Percentiles rank a stretch among this genome's conserved stretches.
Conservation (phyloP, 139 green algal genomes). For the Zygnema cylindricum region DNA sequence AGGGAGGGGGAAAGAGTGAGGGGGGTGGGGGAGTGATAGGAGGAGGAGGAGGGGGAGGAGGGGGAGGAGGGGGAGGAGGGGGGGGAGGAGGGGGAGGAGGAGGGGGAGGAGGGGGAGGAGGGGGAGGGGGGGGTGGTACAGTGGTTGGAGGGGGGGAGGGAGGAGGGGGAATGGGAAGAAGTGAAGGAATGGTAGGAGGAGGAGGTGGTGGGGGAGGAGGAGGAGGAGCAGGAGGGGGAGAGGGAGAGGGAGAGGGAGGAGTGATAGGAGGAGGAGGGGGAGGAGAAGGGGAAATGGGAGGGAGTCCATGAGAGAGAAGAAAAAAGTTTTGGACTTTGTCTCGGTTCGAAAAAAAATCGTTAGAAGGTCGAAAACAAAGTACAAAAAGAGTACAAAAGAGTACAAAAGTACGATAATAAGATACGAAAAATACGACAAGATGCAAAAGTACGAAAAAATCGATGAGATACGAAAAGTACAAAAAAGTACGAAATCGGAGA, state of each 20-base stretch:
- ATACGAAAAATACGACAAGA: too few species aligned
- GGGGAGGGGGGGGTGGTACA: not conserved
- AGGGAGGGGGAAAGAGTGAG: not conserved
- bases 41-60: not conserved
- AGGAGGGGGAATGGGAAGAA: too few species aligned
- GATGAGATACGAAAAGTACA: too few species aligned
- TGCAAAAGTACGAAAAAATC: too few species aligned
- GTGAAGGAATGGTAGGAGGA: not conserved
- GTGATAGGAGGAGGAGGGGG: slow-evolving; percentile 7
- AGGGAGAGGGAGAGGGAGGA: slow-evolving; percentile 11
- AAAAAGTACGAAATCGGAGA: too few species aligned
- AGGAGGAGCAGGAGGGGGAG: slow-evolving; percentile 21
- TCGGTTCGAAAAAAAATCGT: too few species aligned
- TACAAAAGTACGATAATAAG: too few species aligned
- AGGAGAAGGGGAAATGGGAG: not conserved
- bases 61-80: not conserved
- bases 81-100: not conserved
- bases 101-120: slow-evolving; percentile 10
- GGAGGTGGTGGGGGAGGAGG: not conserved
- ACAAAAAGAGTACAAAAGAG: too few species aligned
- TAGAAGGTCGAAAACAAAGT: too few species aligned
- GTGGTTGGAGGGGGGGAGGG: too few species aligned
- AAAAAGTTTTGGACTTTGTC: too few species aligned
- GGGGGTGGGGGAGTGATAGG: not conserved
- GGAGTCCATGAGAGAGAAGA: too few species aligned